A percentile compares a stretch with the other conserved stretches of the same genome.
These are phyloP conservation scores for Boletus vermiculosoides DNA, from an alignment of 768 basidiomycete species.

Conservation along the genomic window DNA sequence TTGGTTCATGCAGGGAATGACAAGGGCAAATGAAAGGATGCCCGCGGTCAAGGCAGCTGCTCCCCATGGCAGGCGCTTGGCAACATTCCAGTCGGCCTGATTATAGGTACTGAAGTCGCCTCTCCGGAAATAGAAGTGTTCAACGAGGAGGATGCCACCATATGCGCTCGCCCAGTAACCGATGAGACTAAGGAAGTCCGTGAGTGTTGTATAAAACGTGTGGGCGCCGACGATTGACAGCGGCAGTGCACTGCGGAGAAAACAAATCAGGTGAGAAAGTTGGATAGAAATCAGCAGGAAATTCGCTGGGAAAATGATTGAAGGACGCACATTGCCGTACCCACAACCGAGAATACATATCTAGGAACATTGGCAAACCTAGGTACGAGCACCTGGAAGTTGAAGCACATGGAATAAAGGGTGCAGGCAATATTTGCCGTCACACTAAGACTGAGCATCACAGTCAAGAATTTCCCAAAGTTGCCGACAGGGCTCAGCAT, in stretches of 20 bases:
- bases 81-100: constrained; percentile 49
- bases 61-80: constrained; percentile 56
- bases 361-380: constrained; percentile 57
- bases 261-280: background rate
- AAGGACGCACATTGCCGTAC: constrained; percentile 60
- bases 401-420: constrained; percentile 78
- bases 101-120: constrained; percentile 51
- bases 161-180: constrained; percentile 64
- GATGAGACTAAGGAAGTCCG: constrained; percentile 66
- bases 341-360: constrained; percentile 66
- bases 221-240: constrained; percentile 68
- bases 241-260: constrained; percentile 52
- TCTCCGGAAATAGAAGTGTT: constrained; percentile 65
- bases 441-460: constrained; percentile 72
- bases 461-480: constrained; percentile 71
- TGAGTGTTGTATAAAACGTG: constrained; percentile 61
- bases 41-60: constrained; percentile 56
- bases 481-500: constrained; percentile 59
- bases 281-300: constrained; percentile 6
- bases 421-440: constrained; percentile 80
- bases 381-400: constrained; percentile 68
- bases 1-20: constrained; percentile 69
- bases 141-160: constrained; percentile 55
- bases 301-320: background rate
- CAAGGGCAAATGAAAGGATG: constrained; percentile 49